Base-by-base conservation (phyloP, 768 basidiomycete species). In the Boletus sp. region DNA sequence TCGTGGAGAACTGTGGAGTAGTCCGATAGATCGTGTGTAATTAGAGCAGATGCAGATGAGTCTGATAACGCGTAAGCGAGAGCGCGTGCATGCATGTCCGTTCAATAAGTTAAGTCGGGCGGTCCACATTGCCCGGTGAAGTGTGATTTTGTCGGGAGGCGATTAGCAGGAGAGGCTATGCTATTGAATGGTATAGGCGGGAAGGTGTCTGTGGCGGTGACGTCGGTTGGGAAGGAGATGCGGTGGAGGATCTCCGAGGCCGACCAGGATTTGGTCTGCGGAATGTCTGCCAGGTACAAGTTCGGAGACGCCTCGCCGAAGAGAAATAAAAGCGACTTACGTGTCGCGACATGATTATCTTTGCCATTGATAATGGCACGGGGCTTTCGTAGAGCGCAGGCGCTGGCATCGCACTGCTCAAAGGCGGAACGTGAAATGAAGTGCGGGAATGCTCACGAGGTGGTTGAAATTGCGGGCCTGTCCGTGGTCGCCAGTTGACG, bases 321-420 rank as follows among this genome's bases (percentile, higher is more conserved):
- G 29, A 56, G n/a, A 44, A 47, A 29, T 53, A 42, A 52, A 28
- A 10, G 33, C 9, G 29, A 65, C 78, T 45, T 63, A 80, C 78
- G 70, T 80, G 78, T 66, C 78, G 77, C 30, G 78, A 80, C 79
- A 80, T 80, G 59, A 80, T 80, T 56, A 80, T 75, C 65, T 80
- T 80, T 35, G 78, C 78, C 78, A 80, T 80, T 8, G 79, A 80
- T 41, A 76, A 61, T 46, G 78, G 78, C 37, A 73, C 69, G 50
- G 75, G 74, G 54, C 61, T 76, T 57, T 78, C 73, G 52, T 80
- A 79, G 17, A 78, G 60, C 1, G 77, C 74, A 30, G 78, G 76
- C 46, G 77, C 78, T 79, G 20, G 12, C 5, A 48, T 32, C 9
- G 36, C 37, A 10, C 29, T 20, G 57, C 47, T 56, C 51, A 49